Base-by-base conservation (phyloP, 2,329 filamentous ascomycete species). In the Botrytis medusae region DNA sequence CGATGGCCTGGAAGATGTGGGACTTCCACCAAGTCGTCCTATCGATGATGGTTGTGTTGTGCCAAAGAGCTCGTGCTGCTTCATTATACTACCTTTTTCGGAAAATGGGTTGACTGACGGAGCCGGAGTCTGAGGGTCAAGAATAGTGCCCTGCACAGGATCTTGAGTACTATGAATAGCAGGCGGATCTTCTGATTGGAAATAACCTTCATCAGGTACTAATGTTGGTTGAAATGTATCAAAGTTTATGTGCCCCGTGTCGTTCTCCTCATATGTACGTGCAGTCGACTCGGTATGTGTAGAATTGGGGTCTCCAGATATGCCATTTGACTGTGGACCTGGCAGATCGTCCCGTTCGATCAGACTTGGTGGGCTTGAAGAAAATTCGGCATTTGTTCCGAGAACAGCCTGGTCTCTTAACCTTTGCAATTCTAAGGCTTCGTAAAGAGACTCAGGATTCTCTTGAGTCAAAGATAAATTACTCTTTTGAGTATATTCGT, bases 41-140 rank as follows among this genome's bases (percentile, higher is more conserved):
- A 78, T 71, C 6, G 79, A 80, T 16, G 79, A 80, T 22, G 78
- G 76, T 60, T 81, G 80, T 4, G 80, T 81, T 4, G 79, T 79
- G 42, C 75, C 74, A 73, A 81, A 81, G 64, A 81, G 72, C 34
- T 80, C 78, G 25, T 74, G 40, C 8, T 65, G 74, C 46, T 79
- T 79, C 71, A 81, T 73, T 7, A 81, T 78, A 59, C 75, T 79
- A 3, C 80, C 80, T 62, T 76, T 80, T 1, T 77, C 72, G 5
- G 54, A 71, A 51, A 81, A 81, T n/a, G 80, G 80, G 68, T 81
- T 81, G 48, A 78, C 59, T 1, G 76, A 73, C 25, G 77, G 74
- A 32, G 77, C 79, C 25, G 80, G 80, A 14, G 80, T 81, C 59
- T 79, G 73, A 29, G 79, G 79, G 46, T 79, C 77, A 34, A 74